Evolutionary conservation across 345 rosid genomes (phyloP).

Genomic region (Eucalyptus marginata): DNA sequence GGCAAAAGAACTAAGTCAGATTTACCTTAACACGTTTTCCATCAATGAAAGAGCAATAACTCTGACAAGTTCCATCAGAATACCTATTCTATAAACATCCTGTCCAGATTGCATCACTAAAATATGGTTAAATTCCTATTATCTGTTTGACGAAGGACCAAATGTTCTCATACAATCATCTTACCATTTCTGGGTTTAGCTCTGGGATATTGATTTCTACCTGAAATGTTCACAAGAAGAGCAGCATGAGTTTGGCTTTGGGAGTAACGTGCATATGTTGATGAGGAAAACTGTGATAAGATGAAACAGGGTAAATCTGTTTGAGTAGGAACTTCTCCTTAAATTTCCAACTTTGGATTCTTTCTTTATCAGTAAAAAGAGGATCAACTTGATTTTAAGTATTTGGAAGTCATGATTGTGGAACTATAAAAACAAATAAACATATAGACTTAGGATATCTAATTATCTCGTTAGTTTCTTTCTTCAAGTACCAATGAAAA

Average conservation of each 20-base stretch:
- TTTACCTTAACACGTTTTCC: no score
- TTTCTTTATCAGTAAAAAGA: no score
- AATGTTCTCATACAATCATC: background rate
- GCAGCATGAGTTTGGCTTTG: background rate
- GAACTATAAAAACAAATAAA: background rate
- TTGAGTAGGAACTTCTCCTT: no score
- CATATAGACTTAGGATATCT: no score
- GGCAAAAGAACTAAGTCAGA: no score
- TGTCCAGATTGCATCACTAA: conserved; percentile 7
- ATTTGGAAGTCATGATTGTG: background rate
- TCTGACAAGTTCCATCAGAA: no score
- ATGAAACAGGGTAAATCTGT: no score
- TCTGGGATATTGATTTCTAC: conserved; percentile 92
- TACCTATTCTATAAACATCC: conserved; percentile 97
- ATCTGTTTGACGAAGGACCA: no score
- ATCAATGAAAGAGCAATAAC: no score
- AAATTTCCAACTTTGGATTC: no score
- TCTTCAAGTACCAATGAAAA: background rate
- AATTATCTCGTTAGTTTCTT: background rate
- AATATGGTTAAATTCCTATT: no score
- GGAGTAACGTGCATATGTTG: background rate
- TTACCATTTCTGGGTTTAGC: conserved; percentile 90
- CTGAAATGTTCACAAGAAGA: conserved; percentile 14
- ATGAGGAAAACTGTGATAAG: background rate
- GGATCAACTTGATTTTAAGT: no score